Percentiles rank a stretch among this genome's conserved stretches.
Evolutionary conservation across 306 rosid species (phyloP).

Genomic region (Sechiopsis laciniata): DNA sequence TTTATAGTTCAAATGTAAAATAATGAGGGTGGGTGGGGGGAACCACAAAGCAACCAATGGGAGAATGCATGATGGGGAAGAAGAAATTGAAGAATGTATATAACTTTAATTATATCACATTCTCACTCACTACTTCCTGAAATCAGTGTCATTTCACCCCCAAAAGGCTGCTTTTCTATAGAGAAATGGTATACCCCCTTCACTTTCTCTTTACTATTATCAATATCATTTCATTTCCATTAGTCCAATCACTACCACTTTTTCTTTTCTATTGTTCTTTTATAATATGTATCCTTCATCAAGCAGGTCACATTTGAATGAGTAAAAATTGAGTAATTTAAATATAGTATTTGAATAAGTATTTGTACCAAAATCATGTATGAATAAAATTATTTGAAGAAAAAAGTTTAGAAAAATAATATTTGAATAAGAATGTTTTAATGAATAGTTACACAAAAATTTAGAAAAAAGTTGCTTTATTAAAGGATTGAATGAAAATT

Average conservation of each 20-base stretch:
- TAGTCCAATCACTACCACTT: conserved; percentile 2
- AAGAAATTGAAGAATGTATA: conserved; percentile 13
- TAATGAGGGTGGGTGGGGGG: conserved; percentile 23
- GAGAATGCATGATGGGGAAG: conserved; percentile 17
- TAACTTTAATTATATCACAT: conserved; percentile 20
- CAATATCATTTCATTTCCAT: conserved; percentile 12
- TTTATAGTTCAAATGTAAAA: conserved; percentile 13
- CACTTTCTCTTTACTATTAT: conserved; percentile 19
- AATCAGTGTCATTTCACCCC: conserved; percentile 17
- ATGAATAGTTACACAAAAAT: too few species aligned
- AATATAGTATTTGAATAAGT: too few species aligned
- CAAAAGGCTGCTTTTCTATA: conserved; percentile 11
- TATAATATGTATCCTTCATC: too few species aligned
- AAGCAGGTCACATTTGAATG: too few species aligned
- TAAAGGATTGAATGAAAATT: too few species aligned
- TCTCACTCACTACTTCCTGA: conserved; percentile 21
- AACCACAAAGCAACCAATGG: conserved; percentile 22
- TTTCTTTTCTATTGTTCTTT: not conserved
- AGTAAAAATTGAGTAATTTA: too few species aligned
- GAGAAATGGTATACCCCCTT: not conserved
- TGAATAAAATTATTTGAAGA: too few species aligned
- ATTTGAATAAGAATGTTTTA: too few species aligned
- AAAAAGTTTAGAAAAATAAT: too few species aligned
- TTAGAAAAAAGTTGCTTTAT: too few species aligned
- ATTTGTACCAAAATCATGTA: too few species aligned